Evolutionary conservation across 148 eudicot species (phyloP).

Genomic region (Arbutus unedo): DNA sequence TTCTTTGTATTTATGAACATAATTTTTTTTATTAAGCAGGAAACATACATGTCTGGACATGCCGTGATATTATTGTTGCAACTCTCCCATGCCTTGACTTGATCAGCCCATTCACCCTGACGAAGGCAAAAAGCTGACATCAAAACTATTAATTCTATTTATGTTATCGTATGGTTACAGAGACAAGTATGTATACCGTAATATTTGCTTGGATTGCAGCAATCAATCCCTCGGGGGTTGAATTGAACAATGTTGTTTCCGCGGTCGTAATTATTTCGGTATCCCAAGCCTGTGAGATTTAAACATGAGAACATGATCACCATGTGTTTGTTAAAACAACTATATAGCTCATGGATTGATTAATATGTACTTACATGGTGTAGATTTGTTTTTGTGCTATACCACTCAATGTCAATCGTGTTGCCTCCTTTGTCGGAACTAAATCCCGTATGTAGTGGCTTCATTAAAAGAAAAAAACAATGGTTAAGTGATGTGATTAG

Average conservation of each 20-base stretch:
- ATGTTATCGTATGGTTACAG: background rate
- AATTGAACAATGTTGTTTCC: constrained; percentile 43
- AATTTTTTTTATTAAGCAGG: background rate
- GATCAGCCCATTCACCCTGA: constrained; percentile 44
- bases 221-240: constrained; percentile 41
- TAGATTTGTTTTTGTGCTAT: constrained; percentile 53
- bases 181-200: constrained; percentile 32
- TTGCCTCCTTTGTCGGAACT: constrained; percentile 63
- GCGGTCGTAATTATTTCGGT: constrained; percentile 55
- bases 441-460: constrained; percentile 55
- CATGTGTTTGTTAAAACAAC: background rate
- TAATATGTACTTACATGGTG: constrained; percentile 58
- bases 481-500: background rate
- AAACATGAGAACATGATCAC: background rate
- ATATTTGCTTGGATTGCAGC: constrained; percentile 59
- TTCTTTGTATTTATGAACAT: background rate
- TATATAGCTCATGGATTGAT: background rate
- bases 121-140: no score
- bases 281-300: constrained; percentile 60
- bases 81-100: constrained; percentile 62
- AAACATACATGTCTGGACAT: constrained; percentile 70
- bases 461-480: background rate
- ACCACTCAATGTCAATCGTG: constrained; percentile 74
- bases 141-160: no score
- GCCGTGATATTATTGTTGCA: constrained; percentile 44